These are phyloP conservation scores for Ilyonectria destructans DNA, from an alignment of 2,329 filamentous ascomycete species.

Conservation along the genomic window DNA sequence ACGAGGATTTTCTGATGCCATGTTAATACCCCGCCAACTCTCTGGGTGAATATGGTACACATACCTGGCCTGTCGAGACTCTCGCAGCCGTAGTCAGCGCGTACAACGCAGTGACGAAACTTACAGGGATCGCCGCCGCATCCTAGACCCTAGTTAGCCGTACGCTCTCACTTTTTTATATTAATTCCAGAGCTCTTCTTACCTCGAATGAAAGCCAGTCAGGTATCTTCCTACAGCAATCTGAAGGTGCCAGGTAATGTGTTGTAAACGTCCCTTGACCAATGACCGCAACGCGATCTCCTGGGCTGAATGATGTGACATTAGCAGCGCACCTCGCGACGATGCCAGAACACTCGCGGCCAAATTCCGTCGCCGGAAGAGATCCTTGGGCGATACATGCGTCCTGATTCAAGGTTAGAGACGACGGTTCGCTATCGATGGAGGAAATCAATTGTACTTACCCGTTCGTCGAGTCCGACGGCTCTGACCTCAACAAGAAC, in stretches of 20 bases:
- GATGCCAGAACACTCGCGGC: constrained; percentile 44
- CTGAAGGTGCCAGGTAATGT: constrained; percentile 36
- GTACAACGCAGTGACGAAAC: constrained; percentile 42
- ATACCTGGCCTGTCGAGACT: constrained; percentile 37
- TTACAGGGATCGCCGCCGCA: constrained; percentile 40
- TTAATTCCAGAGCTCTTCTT: background rate
- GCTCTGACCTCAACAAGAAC: constrained; percentile 43
- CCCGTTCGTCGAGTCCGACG: constrained; percentile 41
- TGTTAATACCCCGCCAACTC: background rate
- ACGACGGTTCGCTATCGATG: background rate
- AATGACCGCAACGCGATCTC: constrained; percentile 42
- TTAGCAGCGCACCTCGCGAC: constrained; percentile 34
- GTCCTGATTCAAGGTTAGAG: constrained; percentile 38
- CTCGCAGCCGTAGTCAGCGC: constrained; percentile 34
- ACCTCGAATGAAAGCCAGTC: constrained; percentile 46
- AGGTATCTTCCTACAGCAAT: constrained; percentile 41
- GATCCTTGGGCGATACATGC: constrained; percentile 41
- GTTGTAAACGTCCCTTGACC: constrained; percentile 44
- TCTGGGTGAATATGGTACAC: background rate
- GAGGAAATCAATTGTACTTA: constrained; percentile 23
- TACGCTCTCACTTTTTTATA: background rate
- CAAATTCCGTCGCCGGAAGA: constrained; percentile 37
- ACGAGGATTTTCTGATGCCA: constrained; percentile 39
- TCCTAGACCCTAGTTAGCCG: constrained; percentile 32
- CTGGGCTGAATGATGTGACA: constrained; percentile 33